Conservation (phyloP, 345 rosid genomes). For the Zanthoxylum bungeanum region DNA sequence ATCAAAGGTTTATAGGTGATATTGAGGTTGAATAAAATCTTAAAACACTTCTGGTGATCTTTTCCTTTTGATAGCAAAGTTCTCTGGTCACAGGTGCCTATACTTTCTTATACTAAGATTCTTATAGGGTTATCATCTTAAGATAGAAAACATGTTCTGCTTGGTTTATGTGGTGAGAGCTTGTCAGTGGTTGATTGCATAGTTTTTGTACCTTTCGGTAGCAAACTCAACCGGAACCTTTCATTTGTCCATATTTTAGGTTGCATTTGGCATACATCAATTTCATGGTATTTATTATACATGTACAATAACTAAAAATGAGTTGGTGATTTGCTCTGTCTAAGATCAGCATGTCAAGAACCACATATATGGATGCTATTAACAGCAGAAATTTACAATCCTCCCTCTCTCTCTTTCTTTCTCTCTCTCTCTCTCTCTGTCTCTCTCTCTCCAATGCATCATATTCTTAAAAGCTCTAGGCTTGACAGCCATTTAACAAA, state of each 20-base stretch:
- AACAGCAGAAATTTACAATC: no score
- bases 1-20: background rate
- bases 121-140: background rate
- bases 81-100: background rate
- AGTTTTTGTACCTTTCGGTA: background rate
- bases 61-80: background rate
- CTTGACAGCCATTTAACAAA: background rate
- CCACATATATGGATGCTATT: background rate
- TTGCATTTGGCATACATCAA: background rate
- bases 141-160: background rate
- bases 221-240: no score
- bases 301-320: background rate
- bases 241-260: no score
- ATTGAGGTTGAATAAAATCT: background rate
- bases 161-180: background rate
- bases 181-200: background rate
- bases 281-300: background rate
- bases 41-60: background rate
- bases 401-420: no score
- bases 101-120: background rate
- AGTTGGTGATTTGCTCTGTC: background rate
- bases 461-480: background rate
- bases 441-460: background rate
- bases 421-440: no score
- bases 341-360: background rate